Evolutionary conservation across 2,329 filamentous ascomycete species (phyloP).

Genomic region (Botryotinia globosa): DNA sequence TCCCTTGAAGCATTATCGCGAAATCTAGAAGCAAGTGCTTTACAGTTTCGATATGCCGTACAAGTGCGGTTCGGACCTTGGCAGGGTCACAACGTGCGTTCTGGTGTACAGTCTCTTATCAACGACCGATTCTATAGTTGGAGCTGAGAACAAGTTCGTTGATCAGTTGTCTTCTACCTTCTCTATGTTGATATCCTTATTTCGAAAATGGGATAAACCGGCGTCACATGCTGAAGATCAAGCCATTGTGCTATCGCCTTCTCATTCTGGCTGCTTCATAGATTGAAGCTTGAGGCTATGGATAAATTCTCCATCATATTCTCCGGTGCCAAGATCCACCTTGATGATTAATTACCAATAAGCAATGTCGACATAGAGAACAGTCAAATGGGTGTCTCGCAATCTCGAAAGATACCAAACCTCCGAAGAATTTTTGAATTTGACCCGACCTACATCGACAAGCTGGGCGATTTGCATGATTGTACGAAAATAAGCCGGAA

Average conservation of each 20-base stretch:
- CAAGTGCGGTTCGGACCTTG: conserved; percentile 6
- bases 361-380: neutral
- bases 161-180: conserved; percentile 4
- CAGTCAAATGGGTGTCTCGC: neutral
- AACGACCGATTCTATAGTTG: conserved; percentile 8
- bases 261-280: neutral
- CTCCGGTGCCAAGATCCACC: neutral
- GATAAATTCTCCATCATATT: neutral
- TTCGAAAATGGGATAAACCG: conserved; percentile 1
- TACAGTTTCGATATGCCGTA: conserved; percentile 12
- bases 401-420: neutral
- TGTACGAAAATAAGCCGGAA: conserved; percentile 21
- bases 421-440: conserved; percentile 6
- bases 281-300: neutral
- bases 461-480: conserved; percentile 4
- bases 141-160: conserved; percentile 5
- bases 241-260: neutral
- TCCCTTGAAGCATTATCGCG: neutral
- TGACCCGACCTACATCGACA: neutral
- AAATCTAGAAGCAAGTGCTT: conserved; percentile 16
- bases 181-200: neutral
- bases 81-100: conserved; percentile 6
- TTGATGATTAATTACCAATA: conserved; percentile 3
- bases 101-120: conserved; percentile 8
- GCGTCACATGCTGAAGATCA: conserved; percentile 8